Evolutionary conservation across 2,329 filamentous ascomycete genomes (phyloP).

Genomic region (Scedosporium apiospermum): DNA sequence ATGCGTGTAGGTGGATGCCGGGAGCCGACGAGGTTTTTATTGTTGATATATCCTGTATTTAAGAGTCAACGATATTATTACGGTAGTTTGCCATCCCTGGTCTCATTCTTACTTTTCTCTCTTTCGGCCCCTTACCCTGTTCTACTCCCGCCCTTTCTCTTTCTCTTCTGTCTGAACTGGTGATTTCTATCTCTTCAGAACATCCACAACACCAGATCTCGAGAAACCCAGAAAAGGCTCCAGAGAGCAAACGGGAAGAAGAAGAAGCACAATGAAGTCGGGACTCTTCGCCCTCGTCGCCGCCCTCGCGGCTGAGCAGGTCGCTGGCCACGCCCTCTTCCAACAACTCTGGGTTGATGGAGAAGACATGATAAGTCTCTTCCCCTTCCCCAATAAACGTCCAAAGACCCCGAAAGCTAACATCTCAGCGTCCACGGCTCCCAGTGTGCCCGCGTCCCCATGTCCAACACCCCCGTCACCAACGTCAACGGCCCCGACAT

Average conservation of each 20-base stretch:
- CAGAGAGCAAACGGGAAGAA: background rate
- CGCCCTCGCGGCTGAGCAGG: conserved; percentile 15
- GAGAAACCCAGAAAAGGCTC: background rate
- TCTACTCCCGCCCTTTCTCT: background rate
- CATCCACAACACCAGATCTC: background rate
- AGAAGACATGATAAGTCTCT: conserved; percentile 25
- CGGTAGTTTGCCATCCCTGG: background rate
- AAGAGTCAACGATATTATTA: background rate
- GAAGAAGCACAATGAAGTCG: conserved; percentile 5
- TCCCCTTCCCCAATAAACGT: background rate
- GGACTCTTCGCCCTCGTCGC: background rate
- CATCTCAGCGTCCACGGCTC: conserved; percentile 18
- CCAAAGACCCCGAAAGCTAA: background rate
- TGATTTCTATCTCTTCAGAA: background rate
- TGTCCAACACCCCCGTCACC: conserved; percentile 41
- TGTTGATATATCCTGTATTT: background rate
- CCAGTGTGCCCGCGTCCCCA: conserved; percentile 37
- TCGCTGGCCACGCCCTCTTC: conserved; percentile 38
- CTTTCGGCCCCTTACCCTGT: background rate
- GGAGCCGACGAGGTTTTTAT: background rate
- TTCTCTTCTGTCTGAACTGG: background rate
- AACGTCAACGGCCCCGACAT: conserved; percentile 31
- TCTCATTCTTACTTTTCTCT: background rate
- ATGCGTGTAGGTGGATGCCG: background rate
- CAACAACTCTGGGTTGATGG: conserved; percentile 38